Percentiles rank a stretch among this genome's conserved stretches.
phyloP scores from a whole-genome alignment of 192 early-diverging fungal genomes.

The Coemansia sp. region DNA sequence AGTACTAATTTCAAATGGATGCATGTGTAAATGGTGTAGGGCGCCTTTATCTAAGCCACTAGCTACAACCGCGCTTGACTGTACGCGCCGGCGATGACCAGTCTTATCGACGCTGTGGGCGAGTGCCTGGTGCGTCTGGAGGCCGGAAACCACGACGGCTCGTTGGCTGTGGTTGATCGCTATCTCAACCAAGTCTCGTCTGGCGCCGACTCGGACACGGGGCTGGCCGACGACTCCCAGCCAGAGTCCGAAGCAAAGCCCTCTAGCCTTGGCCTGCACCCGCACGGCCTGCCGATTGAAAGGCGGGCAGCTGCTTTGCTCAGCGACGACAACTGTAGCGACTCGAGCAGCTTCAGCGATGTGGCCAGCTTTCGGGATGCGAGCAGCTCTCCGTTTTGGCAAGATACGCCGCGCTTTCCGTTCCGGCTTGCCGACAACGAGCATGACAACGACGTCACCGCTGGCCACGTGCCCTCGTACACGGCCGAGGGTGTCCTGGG shows the following conservation, averaged over 20 bases:
- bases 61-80: too few relatives aligned
- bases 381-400: constrained; percentile 41
- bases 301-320: background rate
- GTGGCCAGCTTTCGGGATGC: constrained; percentile 42
- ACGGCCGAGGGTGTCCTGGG: constrained; percentile 19
- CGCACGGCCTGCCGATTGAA: background rate
- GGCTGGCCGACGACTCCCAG: too few relatives aligned
- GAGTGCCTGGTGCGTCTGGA: constrained; percentile 34
- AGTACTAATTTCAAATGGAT: too few relatives aligned
- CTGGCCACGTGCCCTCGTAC: background rate
- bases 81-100: constrained; percentile 3
- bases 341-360: constrained; percentile 28
- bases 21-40: too few relatives aligned
- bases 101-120: constrained; percentile 24
- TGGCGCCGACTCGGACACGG: background rate
- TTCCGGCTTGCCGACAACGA: background rate
- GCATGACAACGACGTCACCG: background rate
- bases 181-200: background rate
- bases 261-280: background rate
- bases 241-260: background rate
- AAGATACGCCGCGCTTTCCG: background rate
- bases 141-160: constrained; percentile 27
- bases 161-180: constrained; percentile 21
- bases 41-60: background rate
- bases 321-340: constrained; percentile 10